Base-by-base conservation (phyloP, 2,329 filamentous ascomycete species). In the Knoxdaviesia capensis region DNA sequence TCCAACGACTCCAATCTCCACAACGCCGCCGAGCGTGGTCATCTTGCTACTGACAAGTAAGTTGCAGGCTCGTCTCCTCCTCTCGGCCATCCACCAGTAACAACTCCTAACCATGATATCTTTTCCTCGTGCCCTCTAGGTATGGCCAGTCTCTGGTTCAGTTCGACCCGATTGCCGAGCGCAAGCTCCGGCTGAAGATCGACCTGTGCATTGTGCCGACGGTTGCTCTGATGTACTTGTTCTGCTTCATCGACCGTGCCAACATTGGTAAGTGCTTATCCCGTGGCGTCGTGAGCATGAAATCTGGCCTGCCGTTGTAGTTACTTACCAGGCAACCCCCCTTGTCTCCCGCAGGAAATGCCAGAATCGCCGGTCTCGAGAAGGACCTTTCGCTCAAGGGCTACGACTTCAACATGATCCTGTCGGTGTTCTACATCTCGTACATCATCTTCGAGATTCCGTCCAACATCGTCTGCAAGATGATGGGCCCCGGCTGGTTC, bases 361-460 rank as follows among this genome's bases (percentile, higher is more conserved):
- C 77, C 2, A 68, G 66, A 47, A 60, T 82, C 11, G 77, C 76
- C 4, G 76, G 76, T 0, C 59, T 83, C 20, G 72, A 78, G 43
- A 63, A 60, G 33, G 77, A 81, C 41, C 64, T 84, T 1, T 53
- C 59, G 0, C 56, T 84, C 43, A 56, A 53, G 8, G 68, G 68
- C 30, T 74, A 79, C 52, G 77, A 81, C 52, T 85, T 82, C 61
- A 85, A 84, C 51, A 58, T 59, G 30, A 62, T 82, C 2, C 63
- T 85, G 3, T 76, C 76, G 8, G 53, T 75, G 47, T 84, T 84
- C 58, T 84, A 80, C 56, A 65, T 85, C 52, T 72, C 71, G 6
- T 85, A 85, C 56, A 81, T 83, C 49, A 30, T 83, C 39, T 80
- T 80, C 48, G 73, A 83, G 54, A 77, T 85, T 36, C 79, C 80